Percentiles rank a stretch among this genome's conserved stretches.
Evolutionary conservation across 495 filamentous ascomycete genomes (phyloP).

Genomic region (Penicillium lividum): DNA sequence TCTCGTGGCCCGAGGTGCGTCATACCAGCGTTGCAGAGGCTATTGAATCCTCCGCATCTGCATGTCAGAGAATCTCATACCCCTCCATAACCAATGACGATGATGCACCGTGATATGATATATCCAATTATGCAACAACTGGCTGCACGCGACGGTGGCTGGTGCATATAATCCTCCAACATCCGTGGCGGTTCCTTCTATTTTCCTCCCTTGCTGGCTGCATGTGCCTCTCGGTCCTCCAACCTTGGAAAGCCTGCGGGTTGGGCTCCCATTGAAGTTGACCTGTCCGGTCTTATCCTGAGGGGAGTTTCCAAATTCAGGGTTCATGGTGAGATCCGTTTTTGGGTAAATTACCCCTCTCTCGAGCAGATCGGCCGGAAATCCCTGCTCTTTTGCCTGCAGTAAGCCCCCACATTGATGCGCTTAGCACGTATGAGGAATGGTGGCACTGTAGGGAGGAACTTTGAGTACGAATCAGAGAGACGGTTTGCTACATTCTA

Average conservation of each 20-base stretch:
- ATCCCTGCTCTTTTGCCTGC: constrained; percentile 9
- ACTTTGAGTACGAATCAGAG: constrained; percentile 18
- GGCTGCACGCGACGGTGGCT: constrained; percentile 26
- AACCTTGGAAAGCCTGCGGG: neutral
- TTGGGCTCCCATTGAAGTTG: neutral
- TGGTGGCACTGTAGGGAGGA: constrained; percentile 5
- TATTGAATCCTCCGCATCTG: constrained; percentile 26
- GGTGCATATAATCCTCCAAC: constrained; percentile 12
- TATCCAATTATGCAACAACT: constrained; percentile 13
- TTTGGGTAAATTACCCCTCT: neutral
- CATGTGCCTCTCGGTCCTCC: constrained; percentile 2
- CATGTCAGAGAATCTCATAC: constrained; percentile 21
- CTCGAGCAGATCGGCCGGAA: neutral
- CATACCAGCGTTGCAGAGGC: constrained; percentile 21
- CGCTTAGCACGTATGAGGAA: constrained; percentile 5
- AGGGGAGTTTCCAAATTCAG: neutral
- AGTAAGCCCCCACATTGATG: constrained; percentile 19
- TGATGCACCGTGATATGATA: constrained; percentile 18
- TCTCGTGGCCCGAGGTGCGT: constrained; percentile 16
- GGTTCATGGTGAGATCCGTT: constrained; percentile 1
- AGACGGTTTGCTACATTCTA: constrained; percentile 5
- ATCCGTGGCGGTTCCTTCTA: constrained; percentile 9
- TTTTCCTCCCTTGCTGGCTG: constrained; percentile 11
- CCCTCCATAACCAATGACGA: constrained; percentile 2
- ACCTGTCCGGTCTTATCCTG: neutral